These are phyloP conservation scores for Forsythia suspensa DNA, from an alignment of 257 asterid genomes.

Conservation along the genomic window DNA sequence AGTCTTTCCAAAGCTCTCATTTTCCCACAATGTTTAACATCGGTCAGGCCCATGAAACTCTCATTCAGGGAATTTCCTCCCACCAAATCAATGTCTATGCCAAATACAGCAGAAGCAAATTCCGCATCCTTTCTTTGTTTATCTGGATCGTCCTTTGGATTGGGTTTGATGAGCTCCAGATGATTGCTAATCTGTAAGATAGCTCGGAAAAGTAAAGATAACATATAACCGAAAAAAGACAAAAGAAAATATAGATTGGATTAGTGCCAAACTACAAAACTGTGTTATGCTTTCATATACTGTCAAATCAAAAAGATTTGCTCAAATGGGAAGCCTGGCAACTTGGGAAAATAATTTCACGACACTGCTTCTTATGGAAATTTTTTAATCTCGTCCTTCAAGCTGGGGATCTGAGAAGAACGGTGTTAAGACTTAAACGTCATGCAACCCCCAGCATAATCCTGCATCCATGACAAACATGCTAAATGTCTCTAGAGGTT, in stretches of 20 bases:
- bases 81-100: conserved; percentile 62
- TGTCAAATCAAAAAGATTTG: neutral
- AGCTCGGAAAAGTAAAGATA: conserved; percentile 13
- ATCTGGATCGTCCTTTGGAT: conserved; percentile 73
- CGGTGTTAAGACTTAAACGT: neutral
- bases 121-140: conserved; percentile 85
- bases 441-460: neutral
- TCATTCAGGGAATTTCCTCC: conserved; percentile 73
- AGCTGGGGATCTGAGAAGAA: neutral
- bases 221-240: conserved; percentile 4
- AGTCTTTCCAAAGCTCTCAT: conserved; percentile 91
- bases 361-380: neutral
- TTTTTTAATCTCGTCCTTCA: neutral
- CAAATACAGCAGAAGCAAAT: conserved; percentile 74
- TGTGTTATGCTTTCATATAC: neutral
- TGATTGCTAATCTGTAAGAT: conserved; percentile 79
- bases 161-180: conserved; percentile 96
- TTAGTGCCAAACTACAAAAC: neutral
- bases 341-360: neutral
- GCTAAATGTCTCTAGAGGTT: neutral
- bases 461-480: neutral
- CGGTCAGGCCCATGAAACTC: conserved; percentile 88
- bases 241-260: neutral
- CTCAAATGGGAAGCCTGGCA: neutral
- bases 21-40: conserved; percentile 87